Conservation (phyloP, 2,329 filamentous ascomycete species). For the Aaosphaeria pasadenensis region DNA sequence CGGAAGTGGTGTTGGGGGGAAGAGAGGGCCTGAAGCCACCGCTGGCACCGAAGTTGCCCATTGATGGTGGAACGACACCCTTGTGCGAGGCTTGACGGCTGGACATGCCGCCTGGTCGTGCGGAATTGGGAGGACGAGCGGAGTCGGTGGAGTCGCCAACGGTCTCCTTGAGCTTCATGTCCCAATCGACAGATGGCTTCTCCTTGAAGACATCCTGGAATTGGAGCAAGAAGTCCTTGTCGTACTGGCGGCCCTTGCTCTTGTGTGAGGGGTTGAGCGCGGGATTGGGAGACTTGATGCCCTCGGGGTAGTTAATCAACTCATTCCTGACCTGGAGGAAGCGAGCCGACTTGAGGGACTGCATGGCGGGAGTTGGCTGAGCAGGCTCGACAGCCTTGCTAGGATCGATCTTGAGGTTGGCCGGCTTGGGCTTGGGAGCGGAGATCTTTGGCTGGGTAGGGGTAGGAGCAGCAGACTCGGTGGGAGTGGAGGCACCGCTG, state of each 20-base stretch:
- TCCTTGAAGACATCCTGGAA: slow-evolving; percentile 96
- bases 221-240: slow-evolving; percentile 91
- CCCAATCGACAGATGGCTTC: slow-evolving; percentile 92
- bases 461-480: slow-evolving; percentile 44
- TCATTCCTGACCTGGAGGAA: slow-evolving; percentile 79
- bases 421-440: slow-evolving; percentile 74
- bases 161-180: slow-evolving; percentile 79
- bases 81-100: slow-evolving; percentile 47
- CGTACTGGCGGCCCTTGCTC: slow-evolving; percentile 85
- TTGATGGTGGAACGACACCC: slow-evolving; percentile 41
- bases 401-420: slow-evolving; percentile 83
- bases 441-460: slow-evolving; percentile 32
- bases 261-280: slow-evolving; percentile 84
- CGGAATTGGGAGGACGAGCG: slow-evolving; percentile 64
- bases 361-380: slow-evolving; percentile 90
- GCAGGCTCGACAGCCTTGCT: slow-evolving; percentile 84
- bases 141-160: slow-evolving; percentile 74
- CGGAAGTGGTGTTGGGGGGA: slow-evolving; percentile 73
- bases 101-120: slow-evolving; percentile 46
- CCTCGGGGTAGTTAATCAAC: slow-evolving; percentile 71
- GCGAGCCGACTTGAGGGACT: slow-evolving; percentile 86
- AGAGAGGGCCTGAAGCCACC: slow-evolving; percentile 54
- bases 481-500: slow-evolving; percentile 35
- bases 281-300: slow-evolving; percentile 86
- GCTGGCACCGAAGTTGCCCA: slow-evolving; percentile 65